Base-by-base conservation (phyloP, 768 basidiomycete species). In the Suillus spraguei region DNA sequence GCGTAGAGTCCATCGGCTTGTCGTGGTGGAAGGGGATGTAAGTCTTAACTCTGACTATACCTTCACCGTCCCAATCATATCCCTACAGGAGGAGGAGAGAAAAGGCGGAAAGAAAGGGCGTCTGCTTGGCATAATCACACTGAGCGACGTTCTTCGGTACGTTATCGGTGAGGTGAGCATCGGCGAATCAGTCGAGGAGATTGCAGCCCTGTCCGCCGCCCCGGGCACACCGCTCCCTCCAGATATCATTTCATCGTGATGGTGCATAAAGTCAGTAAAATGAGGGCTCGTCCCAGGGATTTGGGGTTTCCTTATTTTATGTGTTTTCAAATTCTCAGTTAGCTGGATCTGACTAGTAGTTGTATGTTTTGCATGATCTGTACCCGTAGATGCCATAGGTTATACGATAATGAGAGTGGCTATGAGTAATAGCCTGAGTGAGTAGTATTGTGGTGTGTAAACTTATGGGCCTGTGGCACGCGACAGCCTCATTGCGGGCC, bases 1-100 rank as follows among this genome's bases (percentile, higher is more conserved):
- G 75, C 88, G 95, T 35, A 83, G 97, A 38, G 94, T 97, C 16
- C 97, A 99, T 74, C 87, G 97, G 56, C 79, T 99, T 20, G 95
- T 99, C 2, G 95, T 99, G 3, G 95, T 98, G 17, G 94, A 96
- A 79, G 92, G 93, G 67, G 94, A 94, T 74, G 91, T 90, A 66
- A 65, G 83, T 77, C 16, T 39, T 59, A 22, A 1, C 13, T 41
- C 28, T 39, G 39, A 13, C 38, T n/a, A 16, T 56, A 16, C 13
- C 38, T 5, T 54, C 36, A n/a, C 14, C 28, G 59, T 61, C 28
- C 53, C 41, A 49, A 55, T 59, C 55, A n/a, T 60, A 33, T 44
- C 47, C 53, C 59, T 59, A 11, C 65, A 93, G 91, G 91, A 92
- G 72, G 92, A 94, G 78, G 92, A 92, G 72, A 85, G 80, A 69